Evolutionary conservation across 441 rosid genomes (phyloP).

Genomic region (Croton laevigatus): DNA sequence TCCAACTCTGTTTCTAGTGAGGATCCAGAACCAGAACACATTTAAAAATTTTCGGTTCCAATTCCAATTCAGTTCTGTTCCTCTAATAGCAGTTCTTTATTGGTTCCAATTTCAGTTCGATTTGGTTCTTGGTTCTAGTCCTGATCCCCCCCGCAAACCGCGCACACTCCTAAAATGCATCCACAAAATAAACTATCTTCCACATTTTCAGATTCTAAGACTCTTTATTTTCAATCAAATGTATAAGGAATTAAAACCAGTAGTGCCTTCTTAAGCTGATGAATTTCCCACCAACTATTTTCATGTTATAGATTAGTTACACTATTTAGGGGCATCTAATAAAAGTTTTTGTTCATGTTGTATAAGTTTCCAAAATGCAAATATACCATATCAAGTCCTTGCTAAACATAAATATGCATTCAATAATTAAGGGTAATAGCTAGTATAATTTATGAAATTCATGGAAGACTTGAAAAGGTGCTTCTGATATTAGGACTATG

Average conservation of each 20-base stretch:
- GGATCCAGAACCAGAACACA: too few species aligned
- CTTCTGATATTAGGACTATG: not conserved
- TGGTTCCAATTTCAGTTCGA: too few species aligned
- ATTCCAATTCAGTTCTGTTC: too few species aligned
- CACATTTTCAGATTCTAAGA: not conserved
- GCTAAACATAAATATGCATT: not conserved
- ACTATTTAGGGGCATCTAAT: not conserved
- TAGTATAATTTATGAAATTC: not conserved
- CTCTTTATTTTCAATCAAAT: not conserved
- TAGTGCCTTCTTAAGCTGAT: not conserved
- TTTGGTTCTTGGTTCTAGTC: too few species aligned
- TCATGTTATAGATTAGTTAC: not conserved
- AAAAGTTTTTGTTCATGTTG: not conserved
- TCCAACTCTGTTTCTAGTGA: too few species aligned
- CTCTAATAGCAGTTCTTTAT: too few species aligned
- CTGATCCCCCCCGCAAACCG: too few species aligned
- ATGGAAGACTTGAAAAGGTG: not conserved
- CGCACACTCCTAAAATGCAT: too few species aligned
- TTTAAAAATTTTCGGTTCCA: too few species aligned
- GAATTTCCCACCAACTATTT: not conserved
- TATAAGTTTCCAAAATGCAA: not conserved
- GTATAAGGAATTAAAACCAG: not conserved
- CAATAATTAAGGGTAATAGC: not conserved
- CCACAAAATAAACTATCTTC: not conserved
- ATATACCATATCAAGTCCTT: not conserved